These are phyloP conservation scores for Russula virescens DNA, from an alignment of 768 basidiomycete species.

Conservation along the genomic window DNA sequence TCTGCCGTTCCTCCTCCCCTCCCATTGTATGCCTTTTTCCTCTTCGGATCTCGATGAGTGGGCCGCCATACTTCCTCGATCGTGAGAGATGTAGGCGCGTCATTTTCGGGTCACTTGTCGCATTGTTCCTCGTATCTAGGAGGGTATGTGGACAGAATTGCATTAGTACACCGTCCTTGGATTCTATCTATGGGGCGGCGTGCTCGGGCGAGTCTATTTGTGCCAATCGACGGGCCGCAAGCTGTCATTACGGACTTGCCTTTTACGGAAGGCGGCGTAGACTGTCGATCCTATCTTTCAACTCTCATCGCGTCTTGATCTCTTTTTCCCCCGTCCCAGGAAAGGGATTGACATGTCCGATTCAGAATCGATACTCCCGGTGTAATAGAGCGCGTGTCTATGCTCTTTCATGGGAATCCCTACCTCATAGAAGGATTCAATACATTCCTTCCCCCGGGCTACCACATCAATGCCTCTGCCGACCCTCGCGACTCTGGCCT, in stretches of 20 bases:
- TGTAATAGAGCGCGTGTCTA: slow-evolving; percentile 92
- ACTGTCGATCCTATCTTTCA: background rate
- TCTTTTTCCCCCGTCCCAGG: slow-evolving; percentile 17
- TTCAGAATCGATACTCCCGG: slow-evolving; percentile 93
- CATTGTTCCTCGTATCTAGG: background rate
- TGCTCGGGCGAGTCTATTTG: background rate
- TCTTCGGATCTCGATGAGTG: background rate
- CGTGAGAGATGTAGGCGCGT: background rate
- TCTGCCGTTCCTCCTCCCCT: background rate
- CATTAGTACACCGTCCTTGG: background rate
- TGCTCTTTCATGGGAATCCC: slow-evolving; percentile 87
- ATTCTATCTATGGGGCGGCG: background rate
- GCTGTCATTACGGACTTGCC: background rate
- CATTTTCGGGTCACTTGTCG: background rate
- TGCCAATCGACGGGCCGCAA: slow-evolving; percentile 2
- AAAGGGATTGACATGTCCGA: slow-evolving; percentile 19
- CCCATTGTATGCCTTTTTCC: background rate
- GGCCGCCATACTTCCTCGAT: background rate
- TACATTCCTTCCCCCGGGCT: slow-evolving; percentile 91
- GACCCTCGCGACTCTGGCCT: slow-evolving; percentile 65
- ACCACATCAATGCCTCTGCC: slow-evolving; percentile 80
- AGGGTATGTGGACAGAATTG: background rate
- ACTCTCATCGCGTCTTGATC: slow-evolving; percentile 18
- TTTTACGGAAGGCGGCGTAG: background rate
- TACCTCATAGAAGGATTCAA: slow-evolving; percentile 95